These are phyloP conservation scores for Aspergillus nidulans DNA, from an alignment of 495 filamentous ascomycete genomes.

Conservation along the genomic window DNA sequence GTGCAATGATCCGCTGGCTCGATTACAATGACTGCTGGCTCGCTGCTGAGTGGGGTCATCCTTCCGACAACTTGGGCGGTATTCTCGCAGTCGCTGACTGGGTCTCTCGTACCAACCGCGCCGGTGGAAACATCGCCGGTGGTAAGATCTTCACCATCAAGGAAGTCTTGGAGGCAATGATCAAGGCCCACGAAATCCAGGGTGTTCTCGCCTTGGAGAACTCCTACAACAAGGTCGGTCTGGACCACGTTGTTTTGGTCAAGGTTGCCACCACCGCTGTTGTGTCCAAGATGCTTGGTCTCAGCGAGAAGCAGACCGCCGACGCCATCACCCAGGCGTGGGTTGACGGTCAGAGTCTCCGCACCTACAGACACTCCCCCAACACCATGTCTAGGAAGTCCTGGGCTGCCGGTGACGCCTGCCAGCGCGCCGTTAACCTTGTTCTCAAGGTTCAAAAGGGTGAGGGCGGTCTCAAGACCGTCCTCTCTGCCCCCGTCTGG, in stretches of 20 bases:
- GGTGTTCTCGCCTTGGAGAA: conserved; percentile 95
- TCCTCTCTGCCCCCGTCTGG: conserved; percentile 90
- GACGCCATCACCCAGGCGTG: conserved; percentile 96
- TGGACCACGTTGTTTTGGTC: conserved; percentile 96
- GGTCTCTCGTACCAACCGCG: conserved; percentile 92
- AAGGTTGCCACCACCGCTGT: conserved; percentile 96
- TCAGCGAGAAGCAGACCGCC: conserved; percentile 83
- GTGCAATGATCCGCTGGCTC: conserved; percentile 96
- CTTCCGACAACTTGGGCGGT: conserved; percentile 92
- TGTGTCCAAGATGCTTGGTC: conserved; percentile 87
- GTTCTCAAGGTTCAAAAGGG: conserved; percentile 90
- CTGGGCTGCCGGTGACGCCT: conserved; percentile 97
- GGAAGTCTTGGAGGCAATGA: conserved; percentile 96
- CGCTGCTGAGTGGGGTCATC: conserved; percentile 97
- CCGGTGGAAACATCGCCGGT: conserved; percentile 77
- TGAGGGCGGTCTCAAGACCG: conserved; percentile 84
- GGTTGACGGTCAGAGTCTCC: conserved; percentile 92
- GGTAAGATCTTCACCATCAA: conserved; percentile 82
- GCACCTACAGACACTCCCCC: conserved; percentile 93
- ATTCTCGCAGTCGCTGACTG: conserved; percentile 96
- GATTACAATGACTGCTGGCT: conserved; percentile 99
- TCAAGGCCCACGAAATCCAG: conserved; percentile 99
- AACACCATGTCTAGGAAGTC: conserved; percentile 99
- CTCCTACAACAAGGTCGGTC: conserved; percentile 95
- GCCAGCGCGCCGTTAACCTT: conserved; percentile 92